These are phyloP conservation scores for Termitomyces eurrhizus DNA, from an alignment of 768 basidiomycete species.

Conservation along the genomic window DNA sequence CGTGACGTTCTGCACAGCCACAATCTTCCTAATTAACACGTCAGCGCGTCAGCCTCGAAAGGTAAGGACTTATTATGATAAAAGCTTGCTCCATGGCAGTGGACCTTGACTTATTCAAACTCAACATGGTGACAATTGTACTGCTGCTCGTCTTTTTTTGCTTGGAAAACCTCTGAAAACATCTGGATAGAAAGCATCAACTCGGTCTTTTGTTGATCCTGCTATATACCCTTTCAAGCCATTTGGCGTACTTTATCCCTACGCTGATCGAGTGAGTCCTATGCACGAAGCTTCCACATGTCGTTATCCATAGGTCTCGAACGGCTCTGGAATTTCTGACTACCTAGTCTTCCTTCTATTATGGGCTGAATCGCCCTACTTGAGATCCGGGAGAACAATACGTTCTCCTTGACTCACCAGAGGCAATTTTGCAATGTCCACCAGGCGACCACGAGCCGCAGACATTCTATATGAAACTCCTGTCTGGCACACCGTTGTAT, in stretches of 20 bases:
- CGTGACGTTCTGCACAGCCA: constrained; percentile 14
- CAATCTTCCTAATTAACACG: not conserved
- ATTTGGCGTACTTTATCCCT: not conserved
- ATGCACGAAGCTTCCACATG: not conserved
- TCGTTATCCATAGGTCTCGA: not conserved
- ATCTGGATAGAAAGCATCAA: not conserved
- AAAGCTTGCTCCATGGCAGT: not conserved
- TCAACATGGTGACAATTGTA: not conserved
- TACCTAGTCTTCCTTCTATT: not conserved
- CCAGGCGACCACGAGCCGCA: not conserved
- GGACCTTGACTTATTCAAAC: not conserved
- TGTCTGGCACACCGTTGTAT: not conserved
- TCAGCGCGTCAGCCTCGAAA: not conserved
- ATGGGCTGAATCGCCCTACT: not conserved
- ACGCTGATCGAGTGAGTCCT: not conserved
- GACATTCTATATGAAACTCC: not conserved
- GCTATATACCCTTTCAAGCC: too few relatives aligned
- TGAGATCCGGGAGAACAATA: not conserved
- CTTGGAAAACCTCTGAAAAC: not conserved
- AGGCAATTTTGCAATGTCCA: not conserved
- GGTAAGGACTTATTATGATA: too few relatives aligned
- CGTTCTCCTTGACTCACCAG: not conserved
- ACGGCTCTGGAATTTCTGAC: not conserved
- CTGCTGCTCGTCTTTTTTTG: not conserved
- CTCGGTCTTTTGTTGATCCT: not conserved